Conservation (phyloP, 768 basidiomycete genomes). For the Gelatoporia subvermispora region DNA sequence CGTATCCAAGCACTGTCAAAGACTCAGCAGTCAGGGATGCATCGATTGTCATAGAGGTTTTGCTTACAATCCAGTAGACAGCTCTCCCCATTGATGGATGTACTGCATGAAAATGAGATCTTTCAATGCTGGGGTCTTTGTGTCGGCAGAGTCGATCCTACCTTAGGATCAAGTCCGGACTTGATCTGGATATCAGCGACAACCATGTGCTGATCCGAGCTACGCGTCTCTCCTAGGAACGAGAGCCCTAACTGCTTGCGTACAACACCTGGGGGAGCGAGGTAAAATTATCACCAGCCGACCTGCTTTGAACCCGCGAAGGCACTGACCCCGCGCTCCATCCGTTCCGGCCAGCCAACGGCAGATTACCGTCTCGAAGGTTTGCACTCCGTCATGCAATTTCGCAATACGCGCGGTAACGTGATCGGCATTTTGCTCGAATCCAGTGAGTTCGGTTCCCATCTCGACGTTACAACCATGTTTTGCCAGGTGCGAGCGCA, state of each 20-base stretch:
- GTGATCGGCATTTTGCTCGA: constrained; percentile 29
- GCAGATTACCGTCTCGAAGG: constrained; percentile 22
- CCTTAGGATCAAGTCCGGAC: constrained; percentile 22
- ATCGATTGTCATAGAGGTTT: too few species aligned
- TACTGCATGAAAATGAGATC: neutral
- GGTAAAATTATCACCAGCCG: neutral
- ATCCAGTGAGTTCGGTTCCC: constrained; percentile 27
- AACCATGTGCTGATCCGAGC: constrained; percentile 18
- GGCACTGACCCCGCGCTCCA: constrained; percentile 28
- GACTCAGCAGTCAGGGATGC: too few species aligned
- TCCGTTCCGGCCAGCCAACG: constrained; percentile 39
- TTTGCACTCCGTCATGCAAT: constrained; percentile 16
- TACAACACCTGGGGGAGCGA: constrained; percentile 24
- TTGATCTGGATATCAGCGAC: constrained; percentile 36
- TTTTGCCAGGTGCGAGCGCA: constrained; percentile 25
- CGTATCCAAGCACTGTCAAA: neutral
- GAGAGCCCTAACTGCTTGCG: constrained; percentile 36
- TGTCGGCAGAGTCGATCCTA: too few species aligned
- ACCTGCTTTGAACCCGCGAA: too few species aligned
- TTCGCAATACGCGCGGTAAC: constrained; percentile 27
- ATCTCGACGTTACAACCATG: constrained; percentile 29
- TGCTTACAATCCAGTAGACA: neutral
- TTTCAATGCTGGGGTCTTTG: too few species aligned
- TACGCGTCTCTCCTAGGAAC: constrained; percentile 37
- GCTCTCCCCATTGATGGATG: neutral